A percentile compares a stretch with the other conserved stretches of the same genome.
These are phyloP conservation scores for Neoarthrinium moseri DNA, from an alignment of 2,329 filamentous ascomycete genomes.

Conservation along the genomic window DNA sequence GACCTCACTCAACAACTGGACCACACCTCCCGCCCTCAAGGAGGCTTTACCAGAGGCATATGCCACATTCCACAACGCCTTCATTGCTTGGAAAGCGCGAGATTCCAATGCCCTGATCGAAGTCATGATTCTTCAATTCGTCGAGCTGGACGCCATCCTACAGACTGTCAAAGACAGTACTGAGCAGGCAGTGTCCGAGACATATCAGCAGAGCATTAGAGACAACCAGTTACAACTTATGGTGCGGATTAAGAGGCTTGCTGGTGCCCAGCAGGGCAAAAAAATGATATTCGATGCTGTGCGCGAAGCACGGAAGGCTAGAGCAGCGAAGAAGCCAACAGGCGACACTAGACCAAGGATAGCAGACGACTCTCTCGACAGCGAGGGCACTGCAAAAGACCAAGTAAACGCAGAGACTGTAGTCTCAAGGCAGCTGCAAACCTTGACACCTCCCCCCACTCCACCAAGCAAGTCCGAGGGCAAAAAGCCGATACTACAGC, in stretches of 20 bases:
- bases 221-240: conserved; percentile 79
- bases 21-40: conserved; percentile 59
- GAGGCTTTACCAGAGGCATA: conserved; percentile 68
- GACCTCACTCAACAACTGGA: conserved; percentile 65
- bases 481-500: conserved; percentile 34
- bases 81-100: conserved; percentile 80
- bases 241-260: conserved; percentile 75
- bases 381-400: conserved; percentile 35
- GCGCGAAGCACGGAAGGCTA: conserved; percentile 64
- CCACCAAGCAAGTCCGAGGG: conserved; percentile 39
- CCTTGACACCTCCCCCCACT: conserved; percentile 53
- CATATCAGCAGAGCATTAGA: conserved; percentile 78
- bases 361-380: conserved; percentile 43
- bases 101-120: conserved; percentile 77
- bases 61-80: conserved; percentile 73
- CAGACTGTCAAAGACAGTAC: conserved; percentile 79
- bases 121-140: conserved; percentile 83
- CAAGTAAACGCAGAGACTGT: conserved; percentile 38
- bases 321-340: conserved; percentile 62
- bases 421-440: conserved; percentile 42
- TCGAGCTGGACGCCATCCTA: conserved; percentile 80
- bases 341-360: conserved; percentile 71
- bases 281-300: conserved; percentile 74
- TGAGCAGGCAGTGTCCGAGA: conserved; percentile 68
- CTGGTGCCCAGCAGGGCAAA: conserved; percentile 69